Evolutionary conservation across 2,329 filamentous ascomycete species (phyloP), one percentile per base, ranked within the genome.

Genomic region (Xylaria sp.): DNA sequence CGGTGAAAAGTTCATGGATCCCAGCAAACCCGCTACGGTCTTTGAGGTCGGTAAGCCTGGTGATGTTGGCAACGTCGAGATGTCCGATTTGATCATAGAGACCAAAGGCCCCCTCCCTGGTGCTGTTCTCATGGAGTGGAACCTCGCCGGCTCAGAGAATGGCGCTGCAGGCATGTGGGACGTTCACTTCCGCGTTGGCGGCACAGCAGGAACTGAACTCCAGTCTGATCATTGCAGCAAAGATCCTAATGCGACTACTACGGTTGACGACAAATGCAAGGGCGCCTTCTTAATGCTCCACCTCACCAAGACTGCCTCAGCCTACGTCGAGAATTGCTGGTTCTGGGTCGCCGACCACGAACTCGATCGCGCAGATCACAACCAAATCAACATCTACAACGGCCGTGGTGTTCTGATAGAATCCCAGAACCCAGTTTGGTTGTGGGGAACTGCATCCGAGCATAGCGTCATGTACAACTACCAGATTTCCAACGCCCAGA

Each of bases 271-370:
- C 2, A 83, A 89, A 44, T 97, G 94, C 81, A 86, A 91, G 46
- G 94, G 91, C 41, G 88, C 92, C 31, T 96, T 93, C 80, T 79
- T 92, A 78, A 82, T 93, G 73, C 81, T 92, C 50, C 90, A 92
- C 79, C 77, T 92, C 60, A 91, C 90, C 2, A 68, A 81, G n/a
- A 78, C 84, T 41, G 86, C 87, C 61, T 91, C 89, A 74, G 88
- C 89, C 55, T 97, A 97, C 82, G 84, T 97, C 54, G 94, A 98
- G 84, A 97, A 97, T 83, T 90, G 86, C 56, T 97, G 93, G 93
- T 91, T 93, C 80, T 97, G 94, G 94, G 91, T 94, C 56, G 90
- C 94, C 2, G 94, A 97, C 79, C 94, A 97, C 84, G 93, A 97
- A 78, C 90, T 97, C 28, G 94, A 97, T 79, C 86, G 89, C 13